Evolutionary conservation across 1,139 yeast genomes (phyloP), one percentile per base, ranked within the genome.

Genomic region (Yamadazyma diospyri): DNA sequence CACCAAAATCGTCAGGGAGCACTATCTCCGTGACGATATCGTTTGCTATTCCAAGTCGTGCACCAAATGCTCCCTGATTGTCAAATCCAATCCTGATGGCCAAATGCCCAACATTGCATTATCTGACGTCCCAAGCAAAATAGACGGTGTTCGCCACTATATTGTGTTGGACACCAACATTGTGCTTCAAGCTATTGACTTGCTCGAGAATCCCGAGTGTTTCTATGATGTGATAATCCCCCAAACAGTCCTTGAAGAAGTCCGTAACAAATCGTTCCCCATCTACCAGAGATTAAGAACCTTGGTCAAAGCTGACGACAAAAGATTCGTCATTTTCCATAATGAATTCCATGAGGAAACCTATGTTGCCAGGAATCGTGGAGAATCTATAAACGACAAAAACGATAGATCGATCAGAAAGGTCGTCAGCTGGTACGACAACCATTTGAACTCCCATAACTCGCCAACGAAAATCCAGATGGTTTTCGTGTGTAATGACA

Each of bases 181-280:
- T 40, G 83, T 87, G 2, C 65, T 92, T 39, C 86, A 82, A 53
- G 94, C 95, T 6, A 89, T 94, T 42, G 98, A 92, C 57, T 62
- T 92, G 42, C 64, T 94, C 40, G 99, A 94, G 55, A 81, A 79
- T 50, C 69, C 71, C 23, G 72, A 76, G 29, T 81, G 86, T 37
- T 87, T 94, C 52, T 81, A 74, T 51, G 97, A 94, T 60, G 95
- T 89, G 15, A 81, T 94, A 36, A 64, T 94, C 11, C 96, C 97
- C 2, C 98, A 94, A 56, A 83, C 95, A 3, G 97, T 87, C 1
- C 67, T 94, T 28, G 97, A 94, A 48, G 97, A 94, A 57, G 96
- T 89, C 13, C 76, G 88, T 43, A 88, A 87, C 54, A 71, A 84
- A 50, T 85, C 95, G 28, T 76, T 81, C 49, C 97, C 98, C 2